Percentiles rank a stretch among this genome's conserved stretches.
phyloP scores from a whole-genome alignment of 192 early-diverging fungal genomes.

The Entomortierella beljakovae region DNA sequence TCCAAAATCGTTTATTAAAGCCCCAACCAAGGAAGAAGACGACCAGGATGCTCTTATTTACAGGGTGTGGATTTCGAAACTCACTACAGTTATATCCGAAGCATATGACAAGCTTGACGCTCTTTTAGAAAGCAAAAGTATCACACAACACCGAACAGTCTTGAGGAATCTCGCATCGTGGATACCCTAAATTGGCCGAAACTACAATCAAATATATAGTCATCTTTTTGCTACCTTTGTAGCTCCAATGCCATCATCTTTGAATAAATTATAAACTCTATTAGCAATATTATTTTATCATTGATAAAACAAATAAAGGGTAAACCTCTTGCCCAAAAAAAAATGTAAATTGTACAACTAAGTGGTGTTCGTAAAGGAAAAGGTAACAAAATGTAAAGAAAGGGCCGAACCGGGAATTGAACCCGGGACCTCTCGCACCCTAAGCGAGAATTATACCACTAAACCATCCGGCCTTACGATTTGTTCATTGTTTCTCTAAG shows the following conservation, averaged over 20 bases:
- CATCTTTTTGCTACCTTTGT: neutral
- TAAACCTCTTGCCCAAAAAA: neutral
- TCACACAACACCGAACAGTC: conserved; percentile 22
- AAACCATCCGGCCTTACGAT: conserved; percentile 6
- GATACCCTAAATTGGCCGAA: conserved; percentile 11
- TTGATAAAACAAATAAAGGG: too few species aligned
- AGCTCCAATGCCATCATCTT: too few species aligned
- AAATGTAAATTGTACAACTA: too few species aligned
- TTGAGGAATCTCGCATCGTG: conserved; percentile 18
- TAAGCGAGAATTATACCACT: conserved; percentile 11
- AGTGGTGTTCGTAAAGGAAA: too few species aligned
- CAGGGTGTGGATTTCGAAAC: conserved; percentile 19
- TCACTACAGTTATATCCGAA: neutral
- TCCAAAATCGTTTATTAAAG: conserved; percentile 9
- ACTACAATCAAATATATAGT: neutral
- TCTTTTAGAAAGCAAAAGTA: conserved; percentile 17
- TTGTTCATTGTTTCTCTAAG: too few species aligned
- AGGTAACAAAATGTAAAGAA: neutral
- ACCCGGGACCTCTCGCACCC: conserved; percentile 14
- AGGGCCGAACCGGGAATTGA: conserved; percentile 18
- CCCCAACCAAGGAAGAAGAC: conserved; percentile 40
- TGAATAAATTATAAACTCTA: too few species aligned
- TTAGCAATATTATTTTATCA: too few species aligned
- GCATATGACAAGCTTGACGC: conserved; percentile 20
- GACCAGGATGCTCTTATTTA: conserved; percentile 30